Evolutionary conservation across 768 basidiomycete species (phyloP).

Genomic region (Tremella yokohamensis): DNA sequence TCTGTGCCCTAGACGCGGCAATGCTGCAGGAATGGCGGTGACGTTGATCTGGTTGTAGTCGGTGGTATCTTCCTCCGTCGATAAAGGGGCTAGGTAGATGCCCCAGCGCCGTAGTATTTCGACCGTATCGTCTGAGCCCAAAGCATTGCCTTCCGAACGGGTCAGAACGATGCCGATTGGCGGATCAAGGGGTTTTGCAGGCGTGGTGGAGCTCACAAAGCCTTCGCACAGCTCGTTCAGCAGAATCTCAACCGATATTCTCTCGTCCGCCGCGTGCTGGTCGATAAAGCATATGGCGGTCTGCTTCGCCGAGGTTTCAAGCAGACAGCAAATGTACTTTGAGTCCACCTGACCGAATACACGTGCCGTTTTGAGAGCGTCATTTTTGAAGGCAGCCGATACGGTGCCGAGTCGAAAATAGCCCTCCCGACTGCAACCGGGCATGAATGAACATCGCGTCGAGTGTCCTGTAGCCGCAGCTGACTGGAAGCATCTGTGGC

Average conservation of each 20-base stretch:
- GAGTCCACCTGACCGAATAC: conserved; percentile 81
- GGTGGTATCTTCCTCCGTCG: neutral
- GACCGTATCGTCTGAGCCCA: conserved; percentile 47
- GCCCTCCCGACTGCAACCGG: too few relatives aligned
- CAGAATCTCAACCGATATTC: conserved; percentile 81
- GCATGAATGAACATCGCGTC: too few relatives aligned
- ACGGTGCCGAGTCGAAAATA: too few relatives aligned
- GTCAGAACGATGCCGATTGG: conserved; percentile 62
- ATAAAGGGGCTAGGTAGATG: conserved; percentile 19
- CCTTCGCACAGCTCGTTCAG: conserved; percentile 70
- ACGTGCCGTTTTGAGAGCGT: conserved; percentile 56
- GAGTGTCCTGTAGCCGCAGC: too few relatives aligned
- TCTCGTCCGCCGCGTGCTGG: conserved; percentile 98
- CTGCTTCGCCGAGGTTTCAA: conserved; percentile 10
- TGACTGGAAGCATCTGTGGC: too few relatives aligned
- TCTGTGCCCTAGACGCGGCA: conserved; percentile 40
- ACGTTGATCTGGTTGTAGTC: conserved; percentile 18
- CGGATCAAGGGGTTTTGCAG: conserved; percentile 53
- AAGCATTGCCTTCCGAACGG: conserved; percentile 59
- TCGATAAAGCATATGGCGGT: conserved; percentile 72
- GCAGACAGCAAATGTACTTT: conserved; percentile 79
- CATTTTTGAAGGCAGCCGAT: neutral
- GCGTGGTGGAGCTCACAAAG: conserved; percentile 55
- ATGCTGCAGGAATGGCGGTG: conserved; percentile 28
- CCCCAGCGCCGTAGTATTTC: conserved; percentile 44